These are phyloP conservation scores for Lagerstroemia speciosa DNA, from an alignment of 345 rosid genomes.

Conservation along the genomic window DNA sequence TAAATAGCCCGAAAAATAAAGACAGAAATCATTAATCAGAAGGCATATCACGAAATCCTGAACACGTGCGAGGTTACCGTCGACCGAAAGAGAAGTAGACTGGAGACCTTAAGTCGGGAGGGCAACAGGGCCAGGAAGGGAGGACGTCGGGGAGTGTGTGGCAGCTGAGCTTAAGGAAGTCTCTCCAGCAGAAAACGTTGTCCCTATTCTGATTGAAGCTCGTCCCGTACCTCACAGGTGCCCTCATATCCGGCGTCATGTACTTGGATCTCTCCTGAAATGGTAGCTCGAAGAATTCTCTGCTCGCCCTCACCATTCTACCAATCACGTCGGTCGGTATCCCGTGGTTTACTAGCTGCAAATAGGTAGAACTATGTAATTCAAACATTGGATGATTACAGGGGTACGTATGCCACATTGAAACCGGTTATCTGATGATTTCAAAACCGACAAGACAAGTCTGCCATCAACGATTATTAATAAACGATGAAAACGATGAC, in stretches of 20 bases:
- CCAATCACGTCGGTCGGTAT: constrained; percentile 12
- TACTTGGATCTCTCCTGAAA: constrained; percentile 33
- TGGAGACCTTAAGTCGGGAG: constrained; percentile 21
- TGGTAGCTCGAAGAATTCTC: constrained; percentile 26
- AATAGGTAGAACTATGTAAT: background rate
- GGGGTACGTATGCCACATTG: background rate
- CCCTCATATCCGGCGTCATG: constrained; percentile 25
- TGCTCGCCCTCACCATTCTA: constrained; percentile 12
- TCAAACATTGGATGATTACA: background rate
- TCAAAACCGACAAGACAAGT: no score
- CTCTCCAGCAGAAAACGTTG: constrained; percentile 32
- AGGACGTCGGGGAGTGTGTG: constrained; percentile 21
- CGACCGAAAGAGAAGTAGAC: background rate
- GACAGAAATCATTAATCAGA: no score
- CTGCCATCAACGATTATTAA: no score
- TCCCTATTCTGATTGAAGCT: constrained; percentile 34
- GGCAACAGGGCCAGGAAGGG: constrained; percentile 33
- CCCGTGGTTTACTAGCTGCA: constrained; percentile 31
- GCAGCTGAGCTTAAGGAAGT: constrained; percentile 34
- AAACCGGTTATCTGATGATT: background rate
- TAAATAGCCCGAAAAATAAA: background rate
- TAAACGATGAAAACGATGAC: background rate
- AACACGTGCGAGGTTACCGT: background rate
- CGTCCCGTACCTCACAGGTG: constrained; percentile 31
- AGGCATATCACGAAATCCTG: background rate